These are phyloP conservation scores for Irpex rosettiformis DNA, from an alignment of 1,284 basidiomycete species.

Conservation along the genomic window DNA sequence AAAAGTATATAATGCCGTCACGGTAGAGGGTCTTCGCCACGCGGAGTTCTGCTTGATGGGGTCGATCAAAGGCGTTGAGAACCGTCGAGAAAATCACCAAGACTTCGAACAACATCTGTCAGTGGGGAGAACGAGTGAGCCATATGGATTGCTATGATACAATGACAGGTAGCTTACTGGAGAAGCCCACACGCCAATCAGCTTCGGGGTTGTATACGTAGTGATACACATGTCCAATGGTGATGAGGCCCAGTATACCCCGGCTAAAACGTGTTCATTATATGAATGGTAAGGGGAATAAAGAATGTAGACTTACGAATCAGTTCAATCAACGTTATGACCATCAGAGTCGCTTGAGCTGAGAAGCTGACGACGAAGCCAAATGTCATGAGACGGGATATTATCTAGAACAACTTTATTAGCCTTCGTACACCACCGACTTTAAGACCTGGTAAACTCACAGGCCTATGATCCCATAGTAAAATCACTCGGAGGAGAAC, in stretches of 20 bases:
- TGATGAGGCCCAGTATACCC: conserved; percentile 13
- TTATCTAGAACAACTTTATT: conserved; percentile 14
- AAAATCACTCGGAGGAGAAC: conserved; percentile 28
- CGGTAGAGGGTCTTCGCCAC: conserved; percentile 25
- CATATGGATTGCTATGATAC: background rate
- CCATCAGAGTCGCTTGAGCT: conserved; percentile 24
- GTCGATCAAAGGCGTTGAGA: conserved; percentile 29
- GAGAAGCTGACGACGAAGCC: conserved; percentile 24
- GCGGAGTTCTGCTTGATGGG: conserved; percentile 21
- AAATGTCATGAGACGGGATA: conserved; percentile 23
- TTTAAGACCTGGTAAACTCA: conserved; percentile 11
- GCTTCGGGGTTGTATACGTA: conserved; percentile 16
- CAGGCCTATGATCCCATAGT: conserved; percentile 29
- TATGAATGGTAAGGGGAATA: background rate
- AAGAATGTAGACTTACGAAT: conserved; percentile 3
- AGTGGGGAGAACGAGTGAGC: background rate
- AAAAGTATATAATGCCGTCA: conserved; percentile 29
- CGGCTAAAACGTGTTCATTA: conserved; percentile 14
- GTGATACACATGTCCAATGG: conserved; percentile 23
- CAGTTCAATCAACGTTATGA: conserved; percentile 18
- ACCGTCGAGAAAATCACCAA: conserved; percentile 25
- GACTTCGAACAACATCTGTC: conserved; percentile 28
- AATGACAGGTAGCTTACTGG: conserved; percentile 20
- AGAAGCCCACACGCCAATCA: conserved; percentile 27
- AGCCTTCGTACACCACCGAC: background rate